Conservation (phyloP, 345 rosid genomes). For the rapeseed (Brassica napus) region Da-Ae NC_063444.1:20103001-20103500, state of each 20-base stretch:
- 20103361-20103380: background rate
- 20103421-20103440: too few relatives aligned
- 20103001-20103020: background rate
- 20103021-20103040: background rate
- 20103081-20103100: background rate
- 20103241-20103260: background rate
- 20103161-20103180: background rate
- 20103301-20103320: background rate
- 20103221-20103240: background rate
- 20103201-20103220: background rate
- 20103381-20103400: background rate
- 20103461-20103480: too few relatives aligned
- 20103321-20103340: too few relatives aligned
- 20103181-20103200: background rate
- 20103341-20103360: background rate
- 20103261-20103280: too few relatives aligned
- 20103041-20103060: background rate
- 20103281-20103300: background rate
- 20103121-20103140: background rate
- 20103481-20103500: background rate
- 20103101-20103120: background rate
- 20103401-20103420: too few relatives aligned
- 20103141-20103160: background rate
- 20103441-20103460: too few relatives aligned
- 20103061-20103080: background rate